Evolutionary conservation across 208 protist genomes (phyloP), one percentile per base, ranked within the genome.

Genomic region (Acanthamoeba rhysodes): DNA sequence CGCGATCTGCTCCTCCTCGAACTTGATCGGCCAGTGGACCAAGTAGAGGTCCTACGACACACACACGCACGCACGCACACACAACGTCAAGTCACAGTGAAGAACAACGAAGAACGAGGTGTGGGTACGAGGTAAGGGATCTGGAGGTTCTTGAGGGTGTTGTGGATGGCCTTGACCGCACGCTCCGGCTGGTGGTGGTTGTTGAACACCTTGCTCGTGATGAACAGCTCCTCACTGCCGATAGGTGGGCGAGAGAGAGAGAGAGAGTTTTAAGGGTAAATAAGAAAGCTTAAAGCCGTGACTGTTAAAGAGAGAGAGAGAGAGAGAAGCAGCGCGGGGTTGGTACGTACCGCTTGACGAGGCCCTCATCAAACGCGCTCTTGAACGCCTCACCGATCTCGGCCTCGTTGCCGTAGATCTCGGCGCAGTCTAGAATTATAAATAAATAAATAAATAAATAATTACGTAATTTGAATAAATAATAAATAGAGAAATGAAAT

Each of bases 11-110:
- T 94, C 90, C 5, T 94, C 70, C 90, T 94, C 68, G 90, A 84
- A 84, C 90, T 82, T 94, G 90, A 94, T 84, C 8, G 90, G 90
- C 90, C 90, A 94, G 68, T 94, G 68, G 50, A 94, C 20, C 68
- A 94, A 9, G 27, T 66, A 82, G 0, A 94, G 50, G 68, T 94
- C 90, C 90, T 92, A 48, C 50, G 5, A 74, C n/a, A 10, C 22
- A 72, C 24, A 72, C 22, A 27, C 22, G 34, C 22, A 72, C 62
- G 24, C 6, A 29, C 24, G 12, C 9, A 29, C 8, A n/a, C 10
- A 66, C 14, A 82, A 27, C 55, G 16, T 59, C 16, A 16, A 24
- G 29, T 32, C 9, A 34, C n/a, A n/a, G n/a, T n/a, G n/a, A n/a
- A n/a, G n/a, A n/a, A n/a, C n/a, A n/a, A n/a, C n/a, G n/a, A n/a